Evolutionary conservation across 139 green algal genomes (phyloP).

Genomic region (Monoraphidium neglectum): DNA sequence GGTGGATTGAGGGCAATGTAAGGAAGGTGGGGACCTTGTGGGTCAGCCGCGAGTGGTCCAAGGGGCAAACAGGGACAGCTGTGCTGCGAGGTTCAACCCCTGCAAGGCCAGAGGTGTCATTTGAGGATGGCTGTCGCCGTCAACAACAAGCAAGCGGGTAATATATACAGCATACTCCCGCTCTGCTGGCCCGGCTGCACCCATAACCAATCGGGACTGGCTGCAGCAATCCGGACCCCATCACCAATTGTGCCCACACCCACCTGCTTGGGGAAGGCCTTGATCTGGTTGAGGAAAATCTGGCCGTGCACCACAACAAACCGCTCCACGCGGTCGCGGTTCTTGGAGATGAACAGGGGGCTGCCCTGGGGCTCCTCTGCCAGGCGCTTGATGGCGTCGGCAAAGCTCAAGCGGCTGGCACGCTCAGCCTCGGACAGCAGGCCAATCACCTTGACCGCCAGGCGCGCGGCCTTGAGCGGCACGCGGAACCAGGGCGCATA

Average conservation of each 20-base stretch:
- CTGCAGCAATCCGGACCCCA: no score
- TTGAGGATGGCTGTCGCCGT: no score
- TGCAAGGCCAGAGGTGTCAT: no score
- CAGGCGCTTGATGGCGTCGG: conserved; percentile 72
- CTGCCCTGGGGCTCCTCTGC: conserved; percentile 45
- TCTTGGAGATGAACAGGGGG: conserved; percentile 68
- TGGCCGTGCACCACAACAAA: conserved; percentile 94
- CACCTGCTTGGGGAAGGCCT: conserved; percentile 65
- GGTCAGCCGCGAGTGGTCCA: no score
- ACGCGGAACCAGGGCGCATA: conserved; percentile 85
- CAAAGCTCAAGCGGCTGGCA: conserved; percentile 77
- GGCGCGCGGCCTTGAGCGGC: conserved; percentile 70
- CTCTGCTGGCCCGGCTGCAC: no score
- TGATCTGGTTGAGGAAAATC: conserved; percentile 92
- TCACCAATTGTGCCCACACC: neutral
- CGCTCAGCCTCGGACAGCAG: conserved; percentile 66
- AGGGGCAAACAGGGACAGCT: no score
- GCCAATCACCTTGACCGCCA: conserved; percentile 71
- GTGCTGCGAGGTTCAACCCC: no score
- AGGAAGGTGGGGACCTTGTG: no score
- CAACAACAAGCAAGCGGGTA: no score
- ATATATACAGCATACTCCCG: no score
- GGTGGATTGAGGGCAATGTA: conserved; percentile 14
- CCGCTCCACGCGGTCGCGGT: conserved; percentile 74
- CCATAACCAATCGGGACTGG: no score